Evolutionary conservation across 495 filamentous ascomycete species (phyloP), one percentile per base, ranked within the genome.

Genomic region (Talaromyces liani): DNA sequence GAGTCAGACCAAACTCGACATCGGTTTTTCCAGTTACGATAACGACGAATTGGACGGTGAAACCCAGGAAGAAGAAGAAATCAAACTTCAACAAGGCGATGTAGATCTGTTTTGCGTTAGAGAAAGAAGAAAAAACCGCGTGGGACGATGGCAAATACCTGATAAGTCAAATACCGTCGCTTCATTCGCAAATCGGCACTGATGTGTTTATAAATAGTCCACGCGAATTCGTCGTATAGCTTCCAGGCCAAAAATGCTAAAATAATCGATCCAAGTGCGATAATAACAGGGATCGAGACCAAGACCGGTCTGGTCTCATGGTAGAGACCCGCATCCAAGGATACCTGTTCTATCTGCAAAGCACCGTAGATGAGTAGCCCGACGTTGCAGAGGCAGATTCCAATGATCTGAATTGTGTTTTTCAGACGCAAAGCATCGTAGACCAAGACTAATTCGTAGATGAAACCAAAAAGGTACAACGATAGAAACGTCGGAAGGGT

Each of bases 51-150:
- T 98, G 94, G 41, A 98, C 88, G 6, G 93, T 97, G 71, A 98
- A 98, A 14, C 92, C 94, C 59, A 98, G 85, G 84, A 98, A 98
- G 83, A 98, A 97, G 84, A 98, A 98, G 75, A 98, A 98, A 77
- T 98, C 94, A 74, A 98, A 98, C 75, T 98, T 98, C 60, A 98
- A 82, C 9, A 98, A 84, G 39, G 95, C 91, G 69, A 98, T 97
- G 77, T 97, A 98, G 70, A 98, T 92, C 93, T 98, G 66, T 25
- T 16, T 18, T 2, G 12, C 1, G n/a, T 58, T 58, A 36, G 56
- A 12, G 16, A 34, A 58, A 18, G 2, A 3, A n/a, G 1, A 20
- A 58, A 24, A 20, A 3, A 27, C 63, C 64, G 36, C 36, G 12
- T 16, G 12, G 36, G 36, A 85, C 66, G 82, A 25, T 16, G 4